phyloP scores from a whole-genome alignment of 768 basidiomycete genomes.

The Tulasnella sp. region DNA sequence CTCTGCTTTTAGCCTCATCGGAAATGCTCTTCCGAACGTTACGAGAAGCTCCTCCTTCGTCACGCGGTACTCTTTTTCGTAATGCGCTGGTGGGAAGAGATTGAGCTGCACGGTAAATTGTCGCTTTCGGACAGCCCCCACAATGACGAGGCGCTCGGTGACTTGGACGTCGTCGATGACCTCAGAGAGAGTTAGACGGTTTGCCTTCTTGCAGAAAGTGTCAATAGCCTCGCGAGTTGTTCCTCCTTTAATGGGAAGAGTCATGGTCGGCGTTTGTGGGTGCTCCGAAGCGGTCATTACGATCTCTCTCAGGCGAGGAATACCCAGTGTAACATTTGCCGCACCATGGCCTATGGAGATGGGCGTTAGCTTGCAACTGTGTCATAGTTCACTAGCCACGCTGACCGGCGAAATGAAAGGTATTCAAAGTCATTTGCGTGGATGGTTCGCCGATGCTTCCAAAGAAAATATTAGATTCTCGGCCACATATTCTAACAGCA shows the following conservation, averaged over 20 bases:
- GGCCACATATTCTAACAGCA: neutral
- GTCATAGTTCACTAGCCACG: neutral
- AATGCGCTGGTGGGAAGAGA: constrained; percentile 83
- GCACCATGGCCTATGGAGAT: constrained; percentile 74
- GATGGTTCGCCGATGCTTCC: constrained; percentile 93
- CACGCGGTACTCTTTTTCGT: constrained; percentile 70
- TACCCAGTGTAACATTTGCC: constrained; percentile 97
- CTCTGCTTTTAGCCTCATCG: constrained; percentile 71
- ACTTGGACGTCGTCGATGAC: constrained; percentile 75
- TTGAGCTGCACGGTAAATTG: constrained; percentile 69
- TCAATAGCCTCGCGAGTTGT: constrained; percentile 46
- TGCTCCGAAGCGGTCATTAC: constrained; percentile 97
- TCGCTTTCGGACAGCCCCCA: constrained; percentile 58
- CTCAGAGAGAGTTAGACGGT: constrained; percentile 75
- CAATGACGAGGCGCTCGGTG: constrained; percentile 58
- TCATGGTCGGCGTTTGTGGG: constrained; percentile 97
- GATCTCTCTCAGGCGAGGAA: constrained; percentile 95
- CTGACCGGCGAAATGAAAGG: constrained; percentile 96
- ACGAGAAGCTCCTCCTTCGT: constrained; percentile 58
- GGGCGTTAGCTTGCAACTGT: neutral
- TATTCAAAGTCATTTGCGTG: constrained; percentile 99
- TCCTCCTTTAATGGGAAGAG: constrained; percentile 52
- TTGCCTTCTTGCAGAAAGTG: constrained; percentile 80
- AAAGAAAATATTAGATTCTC: neutral
- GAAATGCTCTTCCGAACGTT: constrained; percentile 63